These are phyloP conservation scores for Bretschneidera sinensis DNA, from an alignment of 345 rosid species.

Conservation along the genomic window DNA sequence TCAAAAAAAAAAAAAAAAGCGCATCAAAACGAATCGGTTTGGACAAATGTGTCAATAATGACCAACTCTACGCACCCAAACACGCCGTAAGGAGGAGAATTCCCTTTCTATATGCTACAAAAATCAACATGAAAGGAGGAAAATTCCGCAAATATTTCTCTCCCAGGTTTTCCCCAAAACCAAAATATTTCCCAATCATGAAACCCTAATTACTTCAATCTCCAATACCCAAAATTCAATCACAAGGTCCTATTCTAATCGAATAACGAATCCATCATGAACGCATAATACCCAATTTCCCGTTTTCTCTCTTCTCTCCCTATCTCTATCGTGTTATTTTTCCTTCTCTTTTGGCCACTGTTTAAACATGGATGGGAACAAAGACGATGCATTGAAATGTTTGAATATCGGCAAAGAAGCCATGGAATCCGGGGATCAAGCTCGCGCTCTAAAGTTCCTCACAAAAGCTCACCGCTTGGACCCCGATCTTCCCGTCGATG, in stretches of 20 bases:
- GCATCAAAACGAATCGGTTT: no score
- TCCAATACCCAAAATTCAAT: not conserved
- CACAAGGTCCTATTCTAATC: no score
- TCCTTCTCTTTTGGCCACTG: not conserved
- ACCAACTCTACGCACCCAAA: no score
- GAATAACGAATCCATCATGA: not conserved
- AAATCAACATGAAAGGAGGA: no score
- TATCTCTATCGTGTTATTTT: not conserved
- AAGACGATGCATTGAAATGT: slow-evolving; percentile 89
- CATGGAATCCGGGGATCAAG: slow-evolving; percentile 62
- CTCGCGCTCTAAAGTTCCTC: slow-evolving; percentile 76
- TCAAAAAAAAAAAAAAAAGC: no score
- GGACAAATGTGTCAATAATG: no score
- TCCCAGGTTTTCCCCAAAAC: not conserved
- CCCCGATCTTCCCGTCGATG: slow-evolving; percentile 57
- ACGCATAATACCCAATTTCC: not conserved
- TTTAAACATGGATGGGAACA: slow-evolving; percentile 77
- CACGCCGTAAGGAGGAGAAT: no score
- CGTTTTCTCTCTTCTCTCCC: not conserved
- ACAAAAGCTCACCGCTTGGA: slow-evolving; percentile 92
- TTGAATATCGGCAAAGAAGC: slow-evolving; percentile 75
- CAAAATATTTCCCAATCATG: not conserved
- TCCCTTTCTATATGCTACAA: no score
- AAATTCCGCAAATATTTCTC: not conserved
- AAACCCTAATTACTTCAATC: not conserved